phyloP scores from a whole-genome alignment of 148 eudicot genomes.

The Fallopia convolvulus region DNA sequence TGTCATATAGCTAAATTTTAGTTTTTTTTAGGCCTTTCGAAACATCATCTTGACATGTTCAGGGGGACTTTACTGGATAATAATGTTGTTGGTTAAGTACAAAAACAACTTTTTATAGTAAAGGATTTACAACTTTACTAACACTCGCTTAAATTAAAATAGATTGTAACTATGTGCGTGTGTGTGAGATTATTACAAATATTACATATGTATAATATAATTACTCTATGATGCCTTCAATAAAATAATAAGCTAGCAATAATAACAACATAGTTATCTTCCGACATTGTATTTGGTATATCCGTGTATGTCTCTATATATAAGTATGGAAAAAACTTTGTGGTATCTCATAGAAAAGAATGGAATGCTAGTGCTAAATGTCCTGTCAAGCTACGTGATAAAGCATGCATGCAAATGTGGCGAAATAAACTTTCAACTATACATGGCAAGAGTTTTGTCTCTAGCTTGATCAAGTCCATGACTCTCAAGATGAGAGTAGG shows the following conservation, averaged over 20 bases:
- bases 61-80: too few relatives aligned
- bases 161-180: too few relatives aligned
- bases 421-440: not conserved
- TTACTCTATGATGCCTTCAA: not conserved
- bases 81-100: too few relatives aligned
- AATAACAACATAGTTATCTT: too few relatives aligned
- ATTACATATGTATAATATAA: not conserved
- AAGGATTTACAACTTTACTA: too few relatives aligned
- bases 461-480: not conserved
- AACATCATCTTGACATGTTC: too few relatives aligned
- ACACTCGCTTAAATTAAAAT: too few relatives aligned
- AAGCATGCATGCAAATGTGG: slow-evolving; percentile 3
- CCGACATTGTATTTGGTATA: too few relatives aligned
- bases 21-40: too few relatives aligned
- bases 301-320: too few relatives aligned
- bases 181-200: not conserved
- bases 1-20: too few relatives aligned
- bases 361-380: not conserved
- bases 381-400: not conserved
- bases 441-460: not conserved
- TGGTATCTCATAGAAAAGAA: not conserved
- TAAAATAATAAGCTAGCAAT: not conserved
- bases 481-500: not conserved
- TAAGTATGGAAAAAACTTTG: not conserved
- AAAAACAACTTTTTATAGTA: too few relatives aligned